Base-by-base conservation (phyloP, 345 rosid species). In the Sisymbrium altissimum region DNA sequence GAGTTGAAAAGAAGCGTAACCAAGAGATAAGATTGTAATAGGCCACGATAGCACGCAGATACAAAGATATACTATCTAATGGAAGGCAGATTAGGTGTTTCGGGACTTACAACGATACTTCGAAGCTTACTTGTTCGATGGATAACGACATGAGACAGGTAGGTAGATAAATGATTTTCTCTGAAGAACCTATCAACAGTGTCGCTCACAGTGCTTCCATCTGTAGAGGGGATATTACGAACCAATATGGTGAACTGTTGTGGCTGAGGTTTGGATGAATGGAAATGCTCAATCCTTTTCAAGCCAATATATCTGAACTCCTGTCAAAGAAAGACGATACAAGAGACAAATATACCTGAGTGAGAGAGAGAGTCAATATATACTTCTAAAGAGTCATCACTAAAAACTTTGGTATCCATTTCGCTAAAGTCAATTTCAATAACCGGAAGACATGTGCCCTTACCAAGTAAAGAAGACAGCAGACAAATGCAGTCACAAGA, bases 241-340 rank as follows among this genome's bases (percentile, higher is more conserved):
- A 91, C 96, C 79, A 94, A 81, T 76, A 91, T 77, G 68, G 97
- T 94, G 83, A 89, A 94, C 76, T 94, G 98, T 23, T 89, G 88
- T 11, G 97, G 93, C 83, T 89, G 95, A 84, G 97, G 93, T 82
- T 84, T 86, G 36, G 97, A 85, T 65, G 83, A 85, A 84, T 78
- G 70, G 79, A 91, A 94, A 81, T 84, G 89, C 61, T 83, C 88
- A 40, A 89, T 86, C 83, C 98, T 87, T 86, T 88, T 88, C 48
- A 77, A 78, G 9, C 87, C 80, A 74, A 91, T 81, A 68, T 86
- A 84, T 38, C 77, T 91, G 48, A 84, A 94, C 77, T 94, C 98
- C 98, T 91, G 87, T 83, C 83, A 44, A 72, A 81, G 38, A 32
- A 76, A 64, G 73, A 29, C 50, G 39, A 60, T 40, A 64, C 68